phyloP scores from a whole-genome alignment of 2,329 filamentous ascomycete species.

The Stagonosporopsis cucurbitacearum region DNA sequence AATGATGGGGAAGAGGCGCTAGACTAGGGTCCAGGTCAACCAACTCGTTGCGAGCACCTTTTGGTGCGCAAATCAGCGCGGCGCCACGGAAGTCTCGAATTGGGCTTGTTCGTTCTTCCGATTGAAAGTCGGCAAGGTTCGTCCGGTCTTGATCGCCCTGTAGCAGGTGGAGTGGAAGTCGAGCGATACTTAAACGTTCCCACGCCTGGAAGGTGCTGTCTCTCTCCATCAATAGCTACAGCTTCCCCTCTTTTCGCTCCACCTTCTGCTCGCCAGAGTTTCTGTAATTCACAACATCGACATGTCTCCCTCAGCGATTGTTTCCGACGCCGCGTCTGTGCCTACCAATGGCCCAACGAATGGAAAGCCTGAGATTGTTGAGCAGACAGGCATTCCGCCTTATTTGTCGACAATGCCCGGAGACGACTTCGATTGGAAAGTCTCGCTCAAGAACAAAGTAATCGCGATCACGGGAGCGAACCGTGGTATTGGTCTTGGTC shows the following conservation, averaged over 20 bases:
- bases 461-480: constrained; percentile 41
- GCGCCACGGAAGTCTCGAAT: not conserved
- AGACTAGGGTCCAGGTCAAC: constrained; percentile 1
- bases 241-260: constrained; percentile 9
- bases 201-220: constrained; percentile 15
- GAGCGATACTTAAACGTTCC: constrained; percentile 31
- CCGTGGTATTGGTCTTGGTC: constrained; percentile 54
- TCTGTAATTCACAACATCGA: constrained; percentile 4
- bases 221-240: constrained; percentile 5
- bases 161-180: constrained; percentile 16
- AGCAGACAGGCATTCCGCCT: constrained; percentile 38
- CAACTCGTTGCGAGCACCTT: constrained; percentile 16
- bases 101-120: not conserved
- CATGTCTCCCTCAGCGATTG: constrained; percentile 42
- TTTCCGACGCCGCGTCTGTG: constrained; percentile 24
- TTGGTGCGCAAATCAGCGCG: constrained; percentile 6
- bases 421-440: constrained; percentile 55
- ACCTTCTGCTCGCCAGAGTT: constrained; percentile 26
- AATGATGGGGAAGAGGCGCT: constrained; percentile 4
- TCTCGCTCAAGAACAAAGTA: constrained; percentile 54
- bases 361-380: constrained; percentile 25
- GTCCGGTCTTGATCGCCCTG: constrained; percentile 19
- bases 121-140: constrained; percentile 11
- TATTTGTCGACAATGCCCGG: constrained; percentile 53
- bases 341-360: constrained; percentile 24